These are phyloP conservation scores for Fulvia fulva DNA, from an alignment of 2,329 filamentous ascomycete genomes.

Conservation along the genomic window DNA sequence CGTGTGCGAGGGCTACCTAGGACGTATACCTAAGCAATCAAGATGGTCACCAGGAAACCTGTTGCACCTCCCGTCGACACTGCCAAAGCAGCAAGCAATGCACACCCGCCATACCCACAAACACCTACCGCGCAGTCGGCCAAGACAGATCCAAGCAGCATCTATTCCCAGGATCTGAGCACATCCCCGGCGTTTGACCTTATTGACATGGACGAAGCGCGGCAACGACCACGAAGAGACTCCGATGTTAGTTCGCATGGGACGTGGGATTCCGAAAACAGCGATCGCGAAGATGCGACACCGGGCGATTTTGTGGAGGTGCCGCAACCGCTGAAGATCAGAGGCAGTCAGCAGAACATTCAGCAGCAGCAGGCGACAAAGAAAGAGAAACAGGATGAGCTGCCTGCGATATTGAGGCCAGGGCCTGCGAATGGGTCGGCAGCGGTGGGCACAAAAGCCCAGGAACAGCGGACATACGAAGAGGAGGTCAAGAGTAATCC, in stretches of 20 bases:
- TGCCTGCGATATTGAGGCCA: slow-evolving; percentile 27
- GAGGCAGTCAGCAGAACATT: slow-evolving; percentile 24
- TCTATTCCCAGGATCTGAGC: slow-evolving; percentile 34
- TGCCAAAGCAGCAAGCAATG: slow-evolving; percentile 35
- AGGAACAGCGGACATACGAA: slow-evolving; percentile 20
- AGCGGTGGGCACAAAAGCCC: slow-evolving; percentile 7
- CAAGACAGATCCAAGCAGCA: slow-evolving; percentile 23
- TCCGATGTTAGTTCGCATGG: slow-evolving; percentile 35
- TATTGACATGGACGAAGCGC: slow-evolving; percentile 33
- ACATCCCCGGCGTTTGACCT: slow-evolving; percentile 40
- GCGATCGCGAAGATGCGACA: slow-evolving; percentile 14
- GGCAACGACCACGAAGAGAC: slow-evolving; percentile 29
- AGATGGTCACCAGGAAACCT: slow-evolving; percentile 45
- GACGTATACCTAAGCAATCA: slow-evolving; percentile 7
- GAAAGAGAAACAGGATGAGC: slow-evolving; percentile 16
- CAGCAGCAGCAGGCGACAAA: slow-evolving; percentile 14
- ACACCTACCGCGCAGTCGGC: slow-evolving; percentile 35
- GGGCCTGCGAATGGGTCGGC: slow-evolving; percentile 20
- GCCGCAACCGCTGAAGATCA: slow-evolving; percentile 29
- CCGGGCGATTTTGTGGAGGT: slow-evolving; percentile 22
- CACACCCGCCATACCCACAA: slow-evolving; percentile 43
- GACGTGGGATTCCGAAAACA: slow-evolving; percentile 33
- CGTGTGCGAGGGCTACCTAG: neutral
- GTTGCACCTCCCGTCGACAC: slow-evolving; percentile 38
- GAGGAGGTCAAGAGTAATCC: slow-evolving; percentile 28